Conservation (phyloP, 306 rosid species). For the Pyrus communis region DNA sequence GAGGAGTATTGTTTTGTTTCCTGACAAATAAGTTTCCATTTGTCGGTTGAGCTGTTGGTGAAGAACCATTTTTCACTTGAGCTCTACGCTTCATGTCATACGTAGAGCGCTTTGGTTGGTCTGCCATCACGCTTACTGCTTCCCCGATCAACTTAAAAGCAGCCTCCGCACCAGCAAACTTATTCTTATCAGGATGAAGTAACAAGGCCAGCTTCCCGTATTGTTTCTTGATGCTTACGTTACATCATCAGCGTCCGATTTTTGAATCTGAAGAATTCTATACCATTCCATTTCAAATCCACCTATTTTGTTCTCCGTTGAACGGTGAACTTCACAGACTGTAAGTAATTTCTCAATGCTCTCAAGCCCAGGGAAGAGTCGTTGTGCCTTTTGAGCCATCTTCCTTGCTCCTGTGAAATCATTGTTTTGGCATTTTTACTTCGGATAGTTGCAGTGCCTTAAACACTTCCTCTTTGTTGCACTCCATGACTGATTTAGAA, state of each 20-base stretch:
- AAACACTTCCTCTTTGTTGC: slow-evolving; percentile 80
- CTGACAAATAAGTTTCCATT: slow-evolving; percentile 16
- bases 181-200: slow-evolving; percentile 93
- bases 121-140: slow-evolving; percentile 62
- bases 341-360: slow-evolving; percentile 56
- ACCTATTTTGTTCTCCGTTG: slow-evolving; percentile 46
- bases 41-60: slow-evolving; percentile 29
- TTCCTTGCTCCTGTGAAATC: slow-evolving; percentile 46
- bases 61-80: slow-evolving; percentile 17
- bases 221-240: slow-evolving; percentile 57
- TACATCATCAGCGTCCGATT: slow-evolving; percentile 32
- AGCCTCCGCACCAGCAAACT: slow-evolving; percentile 80
- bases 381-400: slow-evolving; percentile 56
- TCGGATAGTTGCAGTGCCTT: slow-evolving; percentile 69
- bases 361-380: slow-evolving; percentile 55
- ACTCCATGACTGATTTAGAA: slow-evolving; percentile 51
- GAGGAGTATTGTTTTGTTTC: slow-evolving; percentile 18
- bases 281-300: slow-evolving; percentile 75
- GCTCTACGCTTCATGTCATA: slow-evolving; percentile 38
- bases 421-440: slow-evolving; percentile 32
- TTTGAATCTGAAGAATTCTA: slow-evolving; percentile 54
- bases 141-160: slow-evolving; percentile 86
- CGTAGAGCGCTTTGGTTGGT: slow-evolving; percentile 38
- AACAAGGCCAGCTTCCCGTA: slow-evolving; percentile 74
- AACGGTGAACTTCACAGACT: slow-evolving; percentile 79